Base-by-base conservation (phyloP, 352 stramenopile species). In the Phytophthora pisi region DNA sequence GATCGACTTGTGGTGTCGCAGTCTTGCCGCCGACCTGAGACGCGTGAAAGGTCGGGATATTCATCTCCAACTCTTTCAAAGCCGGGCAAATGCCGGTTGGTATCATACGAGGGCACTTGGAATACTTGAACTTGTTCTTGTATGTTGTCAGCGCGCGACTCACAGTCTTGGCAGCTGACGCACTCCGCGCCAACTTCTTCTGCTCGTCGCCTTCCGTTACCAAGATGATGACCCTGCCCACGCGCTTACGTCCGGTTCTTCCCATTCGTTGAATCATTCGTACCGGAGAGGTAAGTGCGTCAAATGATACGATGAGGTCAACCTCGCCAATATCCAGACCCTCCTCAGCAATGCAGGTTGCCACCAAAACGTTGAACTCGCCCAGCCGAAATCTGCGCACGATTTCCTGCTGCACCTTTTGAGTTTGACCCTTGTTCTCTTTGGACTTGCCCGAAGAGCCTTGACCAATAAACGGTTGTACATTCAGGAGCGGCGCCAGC, bases 271-370 rank as follows among this genome's bases (percentile, higher is more conserved):
- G 88, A 43, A 96, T 95, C 84, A 94, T 96, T 6, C 98, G 89
- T 51, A 99, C 97, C n/a, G 97, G 94, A 23, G 93, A 98, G 11
- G 94, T 96, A 23, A 98, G 73, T 11, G 91, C 92, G 64, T 98
- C 95, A 63, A 98, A 98, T 15, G 89, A 97, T 13, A 98, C 88
- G 52, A 98, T 98, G 15, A 98, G 75, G 50, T 98, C 95, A 10
- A 98, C 95, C 78, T 98, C 93, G 24, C 95, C 95, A 77, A 98
- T 98, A 66, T 99, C 96, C 56, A 99, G 66, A 0, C 96, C 96
- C 85, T 99, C 96, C 72, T 99, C 96, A 3, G 94, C 97, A 68
- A 99, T 99, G 66, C 91, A 98, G 5, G 96, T 99, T 1, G 94
- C 94, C 7, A 98, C 92, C 2, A 99, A 76, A 10, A 97, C 90